Evolutionary conservation across 306 rosid genomes (phyloP), one percentile per base, ranked within the genome.

Genomic region (Casuarina cunninghamiana): DNA sequence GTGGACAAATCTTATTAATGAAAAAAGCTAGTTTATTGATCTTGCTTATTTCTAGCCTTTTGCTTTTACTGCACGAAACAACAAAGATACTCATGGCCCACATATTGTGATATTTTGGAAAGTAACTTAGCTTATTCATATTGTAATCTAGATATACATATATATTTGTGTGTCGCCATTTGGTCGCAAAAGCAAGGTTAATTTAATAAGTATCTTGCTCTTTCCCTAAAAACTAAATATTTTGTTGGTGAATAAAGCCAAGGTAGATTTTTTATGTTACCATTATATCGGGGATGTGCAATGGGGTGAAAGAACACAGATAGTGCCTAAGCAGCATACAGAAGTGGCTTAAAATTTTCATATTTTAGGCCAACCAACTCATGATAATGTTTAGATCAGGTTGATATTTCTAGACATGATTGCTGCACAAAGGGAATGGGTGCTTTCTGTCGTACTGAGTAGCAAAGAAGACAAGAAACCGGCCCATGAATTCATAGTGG

Each of bases 401-500:
- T 26, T 26, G 32, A 26, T 26, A 26, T 26, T 26, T 26, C 32
- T 26, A 26, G 32, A 26, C 32, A 26, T 26, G 32, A 26, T 26
- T 26, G 32, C 32, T 26, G 32, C 32, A 26, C 32, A 26, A 10
- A 43, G 21, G 2, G 9, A 69, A 15, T 17, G 73, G 9, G 17
- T 69, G 72, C 42, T 68, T 69, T 37, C 21, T 69, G 73, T 21
- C 17, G 5, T 41, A 15, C 53, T 37, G 41, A 5, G 10, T 63
- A 49, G 51, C 43, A 69, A 74, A 77, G 10, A 15, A 68, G 68
- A 75, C 50, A 55, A 26, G 17, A n/a, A 53, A 12, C 1, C 1
- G 2, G 54, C 63, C 21, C 21, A 68, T 53, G 46, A 44, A 75
- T 77, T 79, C 84, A 72, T 73, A 67, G 79, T 80, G 84, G 67